Evolutionary conservation across 108 stramenopile genomes (phyloP), one percentile per base, ranked within the genome.

Genomic region (Pinguiococcus pyrenoidosus): DNA sequence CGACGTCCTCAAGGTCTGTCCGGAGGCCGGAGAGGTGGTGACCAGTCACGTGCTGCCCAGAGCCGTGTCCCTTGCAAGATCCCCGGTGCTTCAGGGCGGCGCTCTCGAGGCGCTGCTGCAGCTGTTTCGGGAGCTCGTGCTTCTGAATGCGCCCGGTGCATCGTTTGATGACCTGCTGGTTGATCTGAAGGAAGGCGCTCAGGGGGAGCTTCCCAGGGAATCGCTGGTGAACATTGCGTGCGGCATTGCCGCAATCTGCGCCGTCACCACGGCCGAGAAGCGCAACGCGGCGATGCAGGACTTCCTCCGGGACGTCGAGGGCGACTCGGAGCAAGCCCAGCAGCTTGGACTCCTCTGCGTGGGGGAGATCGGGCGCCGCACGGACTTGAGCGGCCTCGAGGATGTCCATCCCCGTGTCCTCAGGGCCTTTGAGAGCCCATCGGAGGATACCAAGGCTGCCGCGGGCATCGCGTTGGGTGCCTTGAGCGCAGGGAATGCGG

Each of bases 391-490:
- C n/a, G n/a, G n/a, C n/a, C n/a, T n/a, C n/a, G 17, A 29, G 53
- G 2, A 60, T 76, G 23, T 43, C 59, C 18, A 67, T 51, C 21
- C 66, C 63, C 10, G 61, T 69, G 2, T 20, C 18, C 1, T 34
- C 18, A 21, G 34, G 2, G 29, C 21, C 18, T 47, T 33, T 4
- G 16, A 6, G 22, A 64, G 74, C 60, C 16, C 5, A 59, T 86
- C 30, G 22, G 92, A 98, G 44, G 92, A 98, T 34, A 56, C 76
- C 47, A 94, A 91, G 66, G 64, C 87, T 46, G 92, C 91, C 17
- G 86, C 96, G 1, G 87, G 89, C 5, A 82, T 78, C 58, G 84
- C 91, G 10, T 45, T 98, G 12, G 96, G 96, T 3, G 75, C 78
- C 37, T 75, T 87, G 20, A 62, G 86, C 18, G 83, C 85, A 12